Evolutionary conservation across 371 early-diverging fungal species (phyloP).

Genomic region (Dichotomocladium elegans): DNA sequence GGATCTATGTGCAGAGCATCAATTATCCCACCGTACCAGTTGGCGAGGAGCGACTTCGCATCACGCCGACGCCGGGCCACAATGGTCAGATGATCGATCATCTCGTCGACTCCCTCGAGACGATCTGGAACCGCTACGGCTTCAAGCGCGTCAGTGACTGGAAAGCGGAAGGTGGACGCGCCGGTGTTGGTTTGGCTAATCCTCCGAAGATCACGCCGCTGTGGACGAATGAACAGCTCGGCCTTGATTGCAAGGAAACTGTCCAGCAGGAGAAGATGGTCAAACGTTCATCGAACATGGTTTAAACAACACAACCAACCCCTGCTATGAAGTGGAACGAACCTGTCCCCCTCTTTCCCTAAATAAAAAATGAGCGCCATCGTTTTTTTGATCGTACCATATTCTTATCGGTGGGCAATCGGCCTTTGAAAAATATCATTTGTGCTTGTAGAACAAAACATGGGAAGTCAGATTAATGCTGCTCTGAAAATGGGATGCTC

Average conservation of each 20-base stretch:
- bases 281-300: conserved; percentile 3
- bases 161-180: conserved; percentile 80
- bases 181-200: conserved; percentile 73
- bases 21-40: conserved; percentile 96
- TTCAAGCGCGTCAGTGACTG: conserved; percentile 86
- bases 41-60: conserved; percentile 96
- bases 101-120: conserved; percentile 80
- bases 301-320: too few relatives aligned
- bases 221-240: conserved; percentile 63
- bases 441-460: too few relatives aligned
- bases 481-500: too few relatives aligned
- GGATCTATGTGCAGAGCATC: conserved; percentile 97
- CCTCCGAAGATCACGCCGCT: conserved; percentile 45
- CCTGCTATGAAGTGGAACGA: too few relatives aligned
- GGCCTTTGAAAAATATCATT: too few relatives aligned
- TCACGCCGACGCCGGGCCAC: conserved; percentile 97
- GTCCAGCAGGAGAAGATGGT: conserved; percentile 6
- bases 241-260: conserved; percentile 16
- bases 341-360: too few relatives aligned
- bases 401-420: too few relatives aligned
- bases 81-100: conserved; percentile 73
- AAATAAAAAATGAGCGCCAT: too few relatives aligned
- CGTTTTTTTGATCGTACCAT: too few relatives aligned
- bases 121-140: conserved; percentile 83
- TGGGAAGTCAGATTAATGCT: too few relatives aligned